These are phyloP conservation scores for Teunomyces barrocoloradensis DNA, from an alignment of 805 yeast species.

Conservation along the genomic window DNA sequence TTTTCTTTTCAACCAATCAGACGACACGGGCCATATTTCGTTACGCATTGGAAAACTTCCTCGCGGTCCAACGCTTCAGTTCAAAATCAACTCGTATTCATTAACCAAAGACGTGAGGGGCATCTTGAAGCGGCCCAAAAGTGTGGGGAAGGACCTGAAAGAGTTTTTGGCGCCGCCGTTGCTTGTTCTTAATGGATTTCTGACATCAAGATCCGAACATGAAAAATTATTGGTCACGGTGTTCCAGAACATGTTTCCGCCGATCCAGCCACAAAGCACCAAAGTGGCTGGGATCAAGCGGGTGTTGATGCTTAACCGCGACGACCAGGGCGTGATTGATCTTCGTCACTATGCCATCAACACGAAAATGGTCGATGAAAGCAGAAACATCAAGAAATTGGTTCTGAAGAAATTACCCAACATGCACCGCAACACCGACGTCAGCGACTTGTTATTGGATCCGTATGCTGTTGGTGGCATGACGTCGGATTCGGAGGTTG, in stretches of 20 bases:
- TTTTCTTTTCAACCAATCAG: slow-evolving; percentile 81
- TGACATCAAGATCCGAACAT: slow-evolving; percentile 59
- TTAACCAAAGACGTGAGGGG: slow-evolving; percentile 75
- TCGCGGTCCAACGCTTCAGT: slow-evolving; percentile 90
- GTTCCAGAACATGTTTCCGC: slow-evolving; percentile 95
- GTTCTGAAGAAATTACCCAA: slow-evolving; percentile 72
- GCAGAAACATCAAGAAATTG: slow-evolving; percentile 68
- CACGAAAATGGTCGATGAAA: slow-evolving; percentile 79
- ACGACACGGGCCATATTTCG: slow-evolving; percentile 73
- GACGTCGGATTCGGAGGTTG: slow-evolving; percentile 91
- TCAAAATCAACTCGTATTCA: slow-evolving; percentile 73
- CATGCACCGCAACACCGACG: slow-evolving; percentile 63
- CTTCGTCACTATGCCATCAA: slow-evolving; percentile 87
- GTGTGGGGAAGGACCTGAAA: slow-evolving; percentile 59
- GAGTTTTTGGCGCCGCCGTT: slow-evolving; percentile 81
- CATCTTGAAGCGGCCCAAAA: slow-evolving; percentile 73
- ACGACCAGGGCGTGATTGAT: slow-evolving; percentile 72
- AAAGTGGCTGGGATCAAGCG: slow-evolving; percentile 73
- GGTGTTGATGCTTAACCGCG: slow-evolving; percentile 79
- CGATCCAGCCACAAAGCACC: slow-evolving; percentile 82
- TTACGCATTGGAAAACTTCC: slow-evolving; percentile 85
- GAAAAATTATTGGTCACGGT: slow-evolving; percentile 84
- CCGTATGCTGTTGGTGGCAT: slow-evolving; percentile 77
- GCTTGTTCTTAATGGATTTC: slow-evolving; percentile 89
- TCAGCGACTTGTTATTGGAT: slow-evolving; percentile 79